These are phyloP conservation scores for Geoglossum glabrum DNA, from an alignment of 495 filamentous ascomycete genomes.

Conservation along the genomic window DNA sequence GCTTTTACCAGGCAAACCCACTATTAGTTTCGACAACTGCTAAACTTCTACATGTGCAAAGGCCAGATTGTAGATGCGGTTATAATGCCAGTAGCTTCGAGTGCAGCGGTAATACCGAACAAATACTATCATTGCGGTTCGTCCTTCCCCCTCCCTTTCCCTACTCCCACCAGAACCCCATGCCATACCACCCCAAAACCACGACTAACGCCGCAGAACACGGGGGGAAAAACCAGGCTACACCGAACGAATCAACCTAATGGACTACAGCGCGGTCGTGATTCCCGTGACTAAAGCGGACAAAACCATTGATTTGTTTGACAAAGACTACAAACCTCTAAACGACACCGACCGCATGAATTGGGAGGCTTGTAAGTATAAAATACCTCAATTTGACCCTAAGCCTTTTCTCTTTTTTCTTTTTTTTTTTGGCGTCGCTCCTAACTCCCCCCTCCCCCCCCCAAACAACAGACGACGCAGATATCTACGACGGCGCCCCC, in stretches of 20 bases:
- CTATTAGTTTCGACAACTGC: background rate
- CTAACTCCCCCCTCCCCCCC: too few relatives aligned
- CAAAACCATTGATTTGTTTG: conserved; percentile 29
- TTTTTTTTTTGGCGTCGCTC: too few relatives aligned
- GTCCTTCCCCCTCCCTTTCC: background rate
- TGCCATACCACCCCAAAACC: too few relatives aligned
- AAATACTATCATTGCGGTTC: conserved; percentile 26
- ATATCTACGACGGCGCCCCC: conserved; percentile 32
- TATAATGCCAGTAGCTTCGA: conserved; percentile 25
- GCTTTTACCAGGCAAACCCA: background rate
- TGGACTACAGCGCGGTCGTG: conserved; percentile 36
- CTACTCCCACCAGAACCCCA: background rate
- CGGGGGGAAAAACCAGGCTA: conserved; percentile 21
- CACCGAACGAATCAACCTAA: conserved; percentile 28
- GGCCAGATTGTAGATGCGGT: conserved; percentile 31
- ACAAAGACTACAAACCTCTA: conserved; percentile 18
- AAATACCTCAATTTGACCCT: background rate
- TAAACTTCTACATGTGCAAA: conserved; percentile 30
- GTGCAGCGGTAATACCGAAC: conserved; percentile 27
- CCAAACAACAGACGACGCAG: conserved; percentile 33
- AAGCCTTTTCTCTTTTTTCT: background rate
- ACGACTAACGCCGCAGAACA: background rate
- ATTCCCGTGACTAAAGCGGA: conserved; percentile 37
- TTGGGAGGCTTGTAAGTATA: conserved; percentile 35
- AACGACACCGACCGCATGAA: conserved; percentile 24